These are phyloP conservation scores for Termitomyces titanicus DNA, from an alignment of 768 basidiomycete species.

Conservation along the genomic window DNA sequence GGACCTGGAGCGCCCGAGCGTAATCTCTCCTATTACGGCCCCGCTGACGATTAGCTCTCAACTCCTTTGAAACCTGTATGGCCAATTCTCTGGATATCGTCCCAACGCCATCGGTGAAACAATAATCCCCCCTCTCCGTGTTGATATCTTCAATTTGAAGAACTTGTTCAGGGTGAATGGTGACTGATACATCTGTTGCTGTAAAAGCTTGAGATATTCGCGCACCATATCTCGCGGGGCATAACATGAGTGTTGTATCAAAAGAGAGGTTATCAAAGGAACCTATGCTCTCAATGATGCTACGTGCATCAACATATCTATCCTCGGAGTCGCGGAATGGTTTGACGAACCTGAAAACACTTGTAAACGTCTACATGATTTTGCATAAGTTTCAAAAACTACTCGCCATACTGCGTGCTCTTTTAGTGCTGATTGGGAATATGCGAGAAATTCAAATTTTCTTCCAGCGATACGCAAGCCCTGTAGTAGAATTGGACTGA, in stretches of 20 bases:
- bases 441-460: constrained; percentile 61
- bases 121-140: constrained; percentile 30
- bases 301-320: constrained; percentile 33
- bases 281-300: constrained; percentile 55
- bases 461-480: constrained; percentile 55
- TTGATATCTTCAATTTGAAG: constrained; percentile 32
- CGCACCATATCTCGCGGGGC: constrained; percentile 70
- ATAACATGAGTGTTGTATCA: constrained; percentile 46
- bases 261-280: constrained; percentile 44
- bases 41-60: constrained; percentile 34
- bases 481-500: constrained; percentile 39
- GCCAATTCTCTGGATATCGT: constrained; percentile 56
- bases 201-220: constrained; percentile 74
- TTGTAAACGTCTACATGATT: not conserved
- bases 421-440: constrained; percentile 73
- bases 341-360: constrained; percentile 55
- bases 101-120: constrained; percentile 73
- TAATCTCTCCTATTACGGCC: constrained; percentile 26
- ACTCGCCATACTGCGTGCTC: constrained; percentile 56
- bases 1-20: constrained; percentile 56
- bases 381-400: not conserved
- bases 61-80: constrained; percentile 40
- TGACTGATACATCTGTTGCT: constrained; percentile 58
- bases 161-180: constrained; percentile 48
- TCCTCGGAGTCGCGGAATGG: constrained; percentile 38